These are phyloP conservation scores for Gnomoniopsis smithogilvyi DNA, from an alignment of 2,329 filamentous ascomycete species.

Conservation along the genomic window DNA sequence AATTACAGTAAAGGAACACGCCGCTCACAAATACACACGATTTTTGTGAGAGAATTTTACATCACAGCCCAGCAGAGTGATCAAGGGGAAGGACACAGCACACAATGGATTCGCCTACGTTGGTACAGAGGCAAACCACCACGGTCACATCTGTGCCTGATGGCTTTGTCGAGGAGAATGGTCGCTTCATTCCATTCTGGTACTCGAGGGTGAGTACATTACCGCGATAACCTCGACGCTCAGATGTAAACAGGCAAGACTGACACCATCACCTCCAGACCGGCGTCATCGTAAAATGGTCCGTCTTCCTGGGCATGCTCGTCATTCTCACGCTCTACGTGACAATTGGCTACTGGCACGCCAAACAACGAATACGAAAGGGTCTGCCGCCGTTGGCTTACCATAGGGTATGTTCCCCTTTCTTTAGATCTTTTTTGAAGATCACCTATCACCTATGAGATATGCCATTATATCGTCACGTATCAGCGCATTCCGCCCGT, in stretches of 20 bases:
- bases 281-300: conserved; percentile 68
- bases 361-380: conserved; percentile 61
- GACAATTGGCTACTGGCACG: conserved; percentile 67
- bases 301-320: conserved; percentile 62
- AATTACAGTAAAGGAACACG: background rate
- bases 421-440: background rate
- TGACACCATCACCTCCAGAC: conserved; percentile 38
- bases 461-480: too few relatives aligned
- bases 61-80: background rate
- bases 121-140: conserved; percentile 9
- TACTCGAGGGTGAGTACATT: conserved; percentile 32
- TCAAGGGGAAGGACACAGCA: background rate
- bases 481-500: background rate
- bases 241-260: background rate
- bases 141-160: conserved; percentile 15
- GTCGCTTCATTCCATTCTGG: conserved; percentile 33
- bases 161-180: conserved; percentile 28
- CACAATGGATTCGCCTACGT: conserved; percentile 6
- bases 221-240: background rate
- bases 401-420: conserved; percentile 55
- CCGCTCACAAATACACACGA: background rate
- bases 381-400: conserved; percentile 65
- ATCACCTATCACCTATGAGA: background rate
- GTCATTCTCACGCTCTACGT: conserved; percentile 58
- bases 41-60: background rate